Evolutionary conservation across 371 early-diverging fungal species (phyloP), one percentile per base, ranked within the genome.

Genomic region (Cokeromyces recurvatus): DNA sequence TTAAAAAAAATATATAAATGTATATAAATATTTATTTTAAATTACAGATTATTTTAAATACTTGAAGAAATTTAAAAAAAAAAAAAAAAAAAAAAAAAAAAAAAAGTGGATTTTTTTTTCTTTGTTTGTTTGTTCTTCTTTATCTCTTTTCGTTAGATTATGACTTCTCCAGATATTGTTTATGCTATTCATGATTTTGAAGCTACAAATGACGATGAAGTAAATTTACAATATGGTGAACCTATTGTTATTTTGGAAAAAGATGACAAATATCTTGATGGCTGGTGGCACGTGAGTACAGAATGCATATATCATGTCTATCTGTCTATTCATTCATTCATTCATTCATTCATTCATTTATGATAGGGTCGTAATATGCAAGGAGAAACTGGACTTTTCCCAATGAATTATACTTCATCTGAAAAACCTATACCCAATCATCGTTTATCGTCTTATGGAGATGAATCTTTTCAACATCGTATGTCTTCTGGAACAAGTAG

Each of bases 281-380:
- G 90, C 21, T 91, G 92, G 92, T 91, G 88, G 88, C 77, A 84
- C 81, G 88, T 84, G 79, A 51, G 40, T 27, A 17, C n/a, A 16
- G 7, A 4, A 29, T 17, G 6, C n/a, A n/a, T n/a, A n/a, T n/a
- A n/a, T n/a, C n/a, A n/a, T n/a, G n/a, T n/a, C n/a, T n/a, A n/a
- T n/a, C n/a, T n/a, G n/a, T n/a, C n/a, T n/a, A n/a, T n/a, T n/a
- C n/a, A n/a, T n/a, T n/a, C n/a, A n/a, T n/a, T n/a, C n/a, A n/a
- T n/a, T n/a, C n/a, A 4, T 8, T 17, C 20, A 16, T 17, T 25
- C 25, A 8, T 32, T 23, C 10, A 32, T 11, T 15, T 15, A 44
- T 27, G 14, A 19, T 35, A 62, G 57, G 62, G 62, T 8, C 45
- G 52, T 20, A 85, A 80, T 49, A 34, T 66, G 7, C 59, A 59